Evolutionary conservation across 2,329 filamentous ascomycete species (phyloP), one percentile per base, ranked within the genome.

Genomic region (Ophiocordyceps robertsii): DNA sequence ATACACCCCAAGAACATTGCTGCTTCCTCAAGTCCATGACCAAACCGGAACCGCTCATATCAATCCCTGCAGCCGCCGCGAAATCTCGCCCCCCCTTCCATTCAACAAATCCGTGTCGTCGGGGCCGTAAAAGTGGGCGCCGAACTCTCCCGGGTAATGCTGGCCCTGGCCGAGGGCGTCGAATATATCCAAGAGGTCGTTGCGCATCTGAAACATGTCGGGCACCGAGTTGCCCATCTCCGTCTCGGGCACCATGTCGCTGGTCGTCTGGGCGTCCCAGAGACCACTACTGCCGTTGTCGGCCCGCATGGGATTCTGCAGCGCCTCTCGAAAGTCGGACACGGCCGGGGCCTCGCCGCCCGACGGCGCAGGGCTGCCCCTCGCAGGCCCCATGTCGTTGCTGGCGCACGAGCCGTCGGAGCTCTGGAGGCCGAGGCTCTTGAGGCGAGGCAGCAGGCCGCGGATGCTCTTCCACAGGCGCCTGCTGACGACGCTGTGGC

Each of bases 381-480:
- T 13, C 16, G 31, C 16, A 10, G 29, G n/a, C 31, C n/a, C 16
- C 5, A 37, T 39, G 1, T 33, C 17, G 3, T 44, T 42, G 16
- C 44, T 24, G 30, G 14, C 38, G 1, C 40, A 49, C 0, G 24
- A 27, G 9, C 24, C 24, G 24, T 50, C 52, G 2, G 42, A 39
- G 6, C 47, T 38, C 3, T 50, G 46, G 7, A 60, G 38, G 0
- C 53, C 55, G 1, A 62, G 48, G 0, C 46, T 51, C 24, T 48
- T 53, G 19, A 64, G 46, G 1, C 57, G 47, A 0, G 61, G 59
- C 6, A 63, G 50, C 17, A 63, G 43, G 0, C 56, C 56, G 0
- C 56, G 49, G 10, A 65, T 61, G 17, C 53, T 62, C 14, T 58
- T 59, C 61, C 60, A 65, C 1, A 62, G 42, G 1, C 63, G 47